These are phyloP conservation scores for Chrysochromulina parva DNA, from an alignment of 78 protist species.

Conservation along the genomic window DNA sequence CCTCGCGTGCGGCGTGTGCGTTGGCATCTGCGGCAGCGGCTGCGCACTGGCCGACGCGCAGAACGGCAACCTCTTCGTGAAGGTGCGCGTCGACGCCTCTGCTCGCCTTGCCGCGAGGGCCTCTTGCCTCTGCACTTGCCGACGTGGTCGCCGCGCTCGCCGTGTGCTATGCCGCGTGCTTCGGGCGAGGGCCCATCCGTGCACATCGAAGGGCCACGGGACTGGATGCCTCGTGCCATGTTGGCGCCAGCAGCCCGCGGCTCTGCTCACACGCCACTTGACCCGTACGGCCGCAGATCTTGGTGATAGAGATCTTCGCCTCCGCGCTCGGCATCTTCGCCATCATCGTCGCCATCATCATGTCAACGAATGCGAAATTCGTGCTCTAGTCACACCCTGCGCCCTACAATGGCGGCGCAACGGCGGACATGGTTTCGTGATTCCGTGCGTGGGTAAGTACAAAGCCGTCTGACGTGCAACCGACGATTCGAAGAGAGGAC, in stretches of 20 bases:
- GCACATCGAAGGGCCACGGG: background rate
- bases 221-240: background rate
- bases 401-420: no score
- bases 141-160: conserved; percentile 6
- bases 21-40: conserved; percentile 88
- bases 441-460: no score
- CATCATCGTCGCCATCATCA: conserved; percentile 90
- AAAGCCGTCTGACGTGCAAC: no score
- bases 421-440: no score
- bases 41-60: conserved; percentile 98
- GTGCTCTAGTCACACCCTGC: background rate
- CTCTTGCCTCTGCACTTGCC: no score
- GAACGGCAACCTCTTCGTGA: conserved; percentile 89
- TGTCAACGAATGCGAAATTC: conserved; percentile 49
- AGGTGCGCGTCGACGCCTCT: conserved; percentile 78
- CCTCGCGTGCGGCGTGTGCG: conserved; percentile 52
- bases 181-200: background rate
- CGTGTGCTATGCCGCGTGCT: background rate
- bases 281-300: conserved; percentile 18
- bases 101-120: no score
- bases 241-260: background rate
- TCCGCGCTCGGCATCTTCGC: conserved; percentile 94
- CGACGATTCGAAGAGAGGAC: no score
- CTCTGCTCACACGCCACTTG: conserved; percentile 12
- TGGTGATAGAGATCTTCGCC: conserved; percentile 84